A percentile compares a stretch with the other conserved stretches of the same genome.
These are phyloP conservation scores for Litchi chinensis DNA, from an alignment of 345 rosid species.

Conservation along the genomic window DNA sequence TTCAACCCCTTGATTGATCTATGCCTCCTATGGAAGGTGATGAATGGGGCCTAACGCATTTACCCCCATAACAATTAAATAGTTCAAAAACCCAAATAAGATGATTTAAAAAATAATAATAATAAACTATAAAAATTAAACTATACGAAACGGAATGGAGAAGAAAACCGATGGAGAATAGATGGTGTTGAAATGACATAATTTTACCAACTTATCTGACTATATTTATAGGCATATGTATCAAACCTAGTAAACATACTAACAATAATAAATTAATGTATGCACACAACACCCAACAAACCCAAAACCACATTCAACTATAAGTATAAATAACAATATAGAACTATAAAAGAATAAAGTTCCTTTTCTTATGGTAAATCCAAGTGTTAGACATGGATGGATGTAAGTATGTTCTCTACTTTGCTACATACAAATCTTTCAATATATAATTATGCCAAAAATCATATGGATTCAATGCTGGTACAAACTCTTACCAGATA, in stretches of 20 bases:
- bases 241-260: not conserved
- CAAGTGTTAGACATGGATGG: not conserved
- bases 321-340: no score
- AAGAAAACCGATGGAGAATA: not conserved
- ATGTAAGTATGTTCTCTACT: not conserved
- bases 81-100: not conserved
- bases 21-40: no score
- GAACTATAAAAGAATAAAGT: no score
- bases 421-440: not conserved
- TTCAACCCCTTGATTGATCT: no score
- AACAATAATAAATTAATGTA: no score
- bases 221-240: not conserved
- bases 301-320: not conserved
- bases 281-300: not conserved
- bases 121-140: no score
- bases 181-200: not conserved
- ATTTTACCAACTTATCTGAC: not conserved
- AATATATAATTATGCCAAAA: not conserved
- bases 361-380: not conserved
- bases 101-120: no score
- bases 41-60: no score
- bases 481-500: slow-evolving; percentile 60
- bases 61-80: not conserved
- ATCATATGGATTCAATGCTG: not conserved
- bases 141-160: not conserved